Evolutionary conservation across 2,329 filamentous ascomycete species (phyloP).

Genomic region (Pseudopyricularia cyperi): DNA sequence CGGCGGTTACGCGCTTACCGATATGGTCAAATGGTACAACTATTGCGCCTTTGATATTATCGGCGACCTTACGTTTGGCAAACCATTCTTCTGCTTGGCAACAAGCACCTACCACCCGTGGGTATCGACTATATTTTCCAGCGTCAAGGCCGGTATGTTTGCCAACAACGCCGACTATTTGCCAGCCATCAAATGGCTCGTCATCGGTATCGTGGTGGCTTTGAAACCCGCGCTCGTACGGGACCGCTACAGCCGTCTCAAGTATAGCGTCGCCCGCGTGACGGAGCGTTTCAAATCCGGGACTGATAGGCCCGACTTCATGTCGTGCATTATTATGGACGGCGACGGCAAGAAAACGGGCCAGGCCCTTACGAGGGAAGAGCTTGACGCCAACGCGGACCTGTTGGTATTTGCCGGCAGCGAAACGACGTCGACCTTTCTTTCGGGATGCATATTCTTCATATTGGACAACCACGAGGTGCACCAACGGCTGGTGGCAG

Average conservation of each 20-base stretch:
- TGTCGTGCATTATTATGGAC: constrained; percentile 5
- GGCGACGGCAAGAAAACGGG: neutral
- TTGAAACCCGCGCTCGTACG: neutral
- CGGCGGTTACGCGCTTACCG: constrained; percentile 17
- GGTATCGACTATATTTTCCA: neutral
- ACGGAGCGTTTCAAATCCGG: constrained; percentile 1
- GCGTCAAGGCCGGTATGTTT: constrained; percentile 13
- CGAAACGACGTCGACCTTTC: constrained; percentile 35
- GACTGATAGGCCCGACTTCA: constrained; percentile 6
- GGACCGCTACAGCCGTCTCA: neutral
- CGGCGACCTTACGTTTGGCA: constrained; percentile 16
- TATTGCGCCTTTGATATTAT: constrained; percentile 22
- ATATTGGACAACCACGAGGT: constrained; percentile 23
- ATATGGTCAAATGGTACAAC: constrained; percentile 23
- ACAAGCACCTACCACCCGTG: constrained; percentile 10
- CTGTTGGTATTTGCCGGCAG: constrained; percentile 30
- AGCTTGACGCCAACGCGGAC: constrained; percentile 3
- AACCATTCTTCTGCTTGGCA: constrained; percentile 16
- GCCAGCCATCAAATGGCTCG: neutral
- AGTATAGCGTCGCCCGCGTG: neutral
- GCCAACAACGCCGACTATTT: neutral
- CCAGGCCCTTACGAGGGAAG: neutral
- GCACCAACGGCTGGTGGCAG: constrained; percentile 22
- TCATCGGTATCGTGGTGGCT: neutral
- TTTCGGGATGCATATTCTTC: constrained; percentile 25